These are phyloP conservation scores for Gaeumannomyces tritici DNA, from an alignment of 2,329 filamentous ascomycete genomes.

Conservation along the genomic window DNA sequence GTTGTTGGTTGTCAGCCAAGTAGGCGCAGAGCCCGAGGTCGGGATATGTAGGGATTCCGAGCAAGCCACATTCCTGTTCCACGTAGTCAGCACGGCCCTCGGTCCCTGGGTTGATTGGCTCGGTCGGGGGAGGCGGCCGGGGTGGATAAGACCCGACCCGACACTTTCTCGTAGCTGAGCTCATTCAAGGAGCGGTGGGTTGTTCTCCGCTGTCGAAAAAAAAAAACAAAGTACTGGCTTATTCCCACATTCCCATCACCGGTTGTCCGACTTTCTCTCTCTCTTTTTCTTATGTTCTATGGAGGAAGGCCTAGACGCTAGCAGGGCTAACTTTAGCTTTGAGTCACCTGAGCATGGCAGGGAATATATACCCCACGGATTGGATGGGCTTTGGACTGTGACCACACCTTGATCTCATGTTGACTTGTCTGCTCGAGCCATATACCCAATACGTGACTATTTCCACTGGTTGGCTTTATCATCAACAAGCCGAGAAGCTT, in stretches of 20 bases:
- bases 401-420: background rate
- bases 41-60: background rate
- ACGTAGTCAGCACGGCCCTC: background rate
- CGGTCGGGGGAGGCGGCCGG: background rate
- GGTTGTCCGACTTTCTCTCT: background rate
- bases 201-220: background rate
- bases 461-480: too few relatives aligned
- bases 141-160: too few relatives aligned
- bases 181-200: background rate
- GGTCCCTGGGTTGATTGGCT: background rate
- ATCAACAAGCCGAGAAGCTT: background rate
- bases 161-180: background rate
- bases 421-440: background rate
- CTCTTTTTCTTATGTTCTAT: too few relatives aligned
- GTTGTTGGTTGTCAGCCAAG: background rate
- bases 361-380: background rate
- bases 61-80: background rate
- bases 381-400: background rate
- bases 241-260: background rate
- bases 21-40: background rate
- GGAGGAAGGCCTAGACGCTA: background rate
- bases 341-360: background rate
- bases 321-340: too few relatives aligned
- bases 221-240: background rate
- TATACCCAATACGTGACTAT: background rate